Base-by-base conservation (phyloP, 2,329 filamentous ascomycete species). In the Colletotrichum simmondsii region DNA sequence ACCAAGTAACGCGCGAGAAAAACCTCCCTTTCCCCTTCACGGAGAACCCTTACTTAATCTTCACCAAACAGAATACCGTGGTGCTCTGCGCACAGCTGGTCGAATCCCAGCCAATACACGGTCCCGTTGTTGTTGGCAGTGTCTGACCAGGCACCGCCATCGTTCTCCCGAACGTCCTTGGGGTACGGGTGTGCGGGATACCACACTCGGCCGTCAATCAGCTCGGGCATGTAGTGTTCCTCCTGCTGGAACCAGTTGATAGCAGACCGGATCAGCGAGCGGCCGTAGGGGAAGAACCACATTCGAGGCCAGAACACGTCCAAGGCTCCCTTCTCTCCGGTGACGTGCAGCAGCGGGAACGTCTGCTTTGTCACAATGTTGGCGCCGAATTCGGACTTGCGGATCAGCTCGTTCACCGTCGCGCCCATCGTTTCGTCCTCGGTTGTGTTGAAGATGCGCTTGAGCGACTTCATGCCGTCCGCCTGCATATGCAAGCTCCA, bases 331-430 rank as follows among this genome's bases (percentile, higher is more conserved):
- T 85, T 85, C 72, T 76, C 67, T 10, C 82, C 82, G 0, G 83
- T 85, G 74, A 81, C 83, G 75, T 85, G 83, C 72, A 82, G 80
- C 35, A 85, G 66, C 7, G 78, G 77, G 37, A 81, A 83, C 16
- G 83, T 81, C 22, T 80, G 80, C 49, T 79, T 79, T 16, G 82
- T 83, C 66, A 83, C 75, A 19, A 79, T 76, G 77, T 85, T 85
- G 72, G 80, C 79, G 7, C 80, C 82, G 10, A 85, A 78, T 8
- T 77, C 75, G 32, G 81, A 72, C n/a, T 74, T 68, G 58, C 75
- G 75, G 56, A 84, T 77, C 80, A 82, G 82, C 54, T 80, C 75
- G 11, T 69, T 73, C 49, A 81, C 75, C 28, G 74, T 74, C n/a
- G 74, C 73, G 30, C 76, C 79, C 4, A 77, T 76, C 37, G 79